Base-by-base conservation (phyloP, 139 green algal species). In the Tetradesmus obliquus region DNA sequence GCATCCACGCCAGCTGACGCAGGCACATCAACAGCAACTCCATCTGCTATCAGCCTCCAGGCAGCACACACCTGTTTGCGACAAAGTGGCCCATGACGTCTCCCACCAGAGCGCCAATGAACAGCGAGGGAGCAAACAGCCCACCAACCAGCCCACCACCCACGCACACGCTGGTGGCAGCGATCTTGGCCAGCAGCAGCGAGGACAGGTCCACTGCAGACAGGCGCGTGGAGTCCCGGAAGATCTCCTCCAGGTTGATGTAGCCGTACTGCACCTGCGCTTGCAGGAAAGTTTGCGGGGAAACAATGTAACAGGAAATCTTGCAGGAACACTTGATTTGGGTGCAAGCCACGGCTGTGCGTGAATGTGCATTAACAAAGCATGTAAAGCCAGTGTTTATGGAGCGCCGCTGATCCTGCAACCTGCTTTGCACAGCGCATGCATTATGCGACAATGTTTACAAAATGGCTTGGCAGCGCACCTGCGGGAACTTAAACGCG, bases 91-190 rank as follows among this genome's bases (percentile, higher is more conserved):
- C 86, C 82, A 93, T 90, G 69, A 94, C 88, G 93, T 92, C 83
- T 9, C 93, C 85, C 62, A 96, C 93, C 55, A 95, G 80, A 20
- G 95, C 95, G 62, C 97, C 98, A 58, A 99, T 97, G 93, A 99
- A 99, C 60, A 99, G 97, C 6, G 96, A 98, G 4, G 98, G 98
- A 24, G 98, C 98, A 90, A 99, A 99, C 13, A 99, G 93, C 15
- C 98, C 98, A 5, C 98, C 98, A 79, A 99, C 97, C 15, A 98
- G 93, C 6, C 97, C 97, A 2, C 92, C 96, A 22, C 96, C 96
- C 55, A 95, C 93, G 89, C 96, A 98, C 32, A 99, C 91, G 53
- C 79, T 85, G 2, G 98, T 99, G 53, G 96, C 95, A 4, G 97
- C 92, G n/a, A 99, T 95, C 94, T 99, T 99, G 51, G 95, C 95